Evolutionary conservation across 306 rosid species (phyloP), one percentile per base, ranked within the genome.

Genomic region (Vigna trinervia): DNA sequence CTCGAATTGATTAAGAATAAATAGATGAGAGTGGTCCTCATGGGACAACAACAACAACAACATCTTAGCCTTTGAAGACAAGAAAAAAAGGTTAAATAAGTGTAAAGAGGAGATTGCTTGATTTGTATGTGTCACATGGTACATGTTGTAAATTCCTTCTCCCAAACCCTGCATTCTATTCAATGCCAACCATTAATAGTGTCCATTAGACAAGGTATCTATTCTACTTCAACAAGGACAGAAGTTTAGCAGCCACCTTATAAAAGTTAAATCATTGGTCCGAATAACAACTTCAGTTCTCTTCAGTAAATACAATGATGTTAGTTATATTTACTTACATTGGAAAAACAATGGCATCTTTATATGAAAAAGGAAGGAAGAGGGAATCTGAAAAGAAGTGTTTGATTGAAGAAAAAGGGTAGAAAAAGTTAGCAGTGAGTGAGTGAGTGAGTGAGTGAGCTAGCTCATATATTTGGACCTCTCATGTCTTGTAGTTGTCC

Each of bases 81-180:
- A 74, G 63, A 52, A 0, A 45, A 45, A 54, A 30, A 56, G 48
- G 5, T 14, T 28, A 45, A 74, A 53, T 6, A 41, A 53, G 41
- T 63, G 46, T 32, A 15, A 50, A 61, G 22, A 50, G 2, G 28
- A 54, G 6, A 38, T 58, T 75, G 80, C 58, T 69, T 81, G 50
- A 71, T 71, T 77, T 77, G 41, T 52, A 71, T 53, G 22, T 17
- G 11, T 67, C 82, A 77, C 81, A 76, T 82, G 81, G 11, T 62
- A 71, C 81, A 82, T 82, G 85, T 76, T 75, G 60, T 69, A 60
- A 69, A 75, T 50, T 48, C 77, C 58, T 69, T 72, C 58, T 69
- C 58, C 60, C 45, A 41, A 60, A 51, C 68, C 73, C 28, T 26
- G 28, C 28, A 19, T 48, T 19, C 45, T 71, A 60, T 46, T 69